Conservation (phyloP, 306 rosid genomes). For the Hippophae gyantsensis region DNA sequence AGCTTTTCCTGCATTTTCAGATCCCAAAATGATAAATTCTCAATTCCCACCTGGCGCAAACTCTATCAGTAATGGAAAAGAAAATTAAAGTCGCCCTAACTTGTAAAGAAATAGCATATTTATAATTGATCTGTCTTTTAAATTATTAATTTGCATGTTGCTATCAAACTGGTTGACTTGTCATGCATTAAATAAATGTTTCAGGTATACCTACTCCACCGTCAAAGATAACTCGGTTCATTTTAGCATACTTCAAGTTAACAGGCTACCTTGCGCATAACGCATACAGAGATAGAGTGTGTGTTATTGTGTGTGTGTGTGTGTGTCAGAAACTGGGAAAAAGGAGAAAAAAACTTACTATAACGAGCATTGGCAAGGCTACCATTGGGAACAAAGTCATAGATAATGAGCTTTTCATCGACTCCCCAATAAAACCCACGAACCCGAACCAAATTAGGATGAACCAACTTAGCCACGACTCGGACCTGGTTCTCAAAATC, state of each 20-base stretch:
- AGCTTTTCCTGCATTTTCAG: conserved; percentile 56
- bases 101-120: not conserved
- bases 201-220: conserved; percentile 53
- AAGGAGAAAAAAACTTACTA: conserved; percentile 40
- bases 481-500: conserved; percentile 77
- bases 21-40: not conserved
- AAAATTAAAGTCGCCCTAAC: not conserved
- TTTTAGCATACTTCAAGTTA: conserved; percentile 7
- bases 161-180: conserved; percentile 33
- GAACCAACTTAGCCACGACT: conserved; percentile 65
- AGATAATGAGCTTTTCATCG: conserved; percentile 85
- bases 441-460: conserved; percentile 73
- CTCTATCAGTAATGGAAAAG: not conserved
- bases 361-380: conserved; percentile 90
- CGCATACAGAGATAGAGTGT: not conserved
- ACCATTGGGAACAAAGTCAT: conserved; percentile 87
- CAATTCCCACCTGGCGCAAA: not conserved
- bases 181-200: conserved; percentile 25
- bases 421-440: conserved; percentile 89
- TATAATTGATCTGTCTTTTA: not conserved
- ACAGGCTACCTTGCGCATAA: conserved; percentile 17
- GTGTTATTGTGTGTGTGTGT: too few relatives aligned
- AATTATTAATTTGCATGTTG: not conserved
- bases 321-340: too few relatives aligned
- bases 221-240: conserved; percentile 23